Percentiles rank a stretch among this genome's conserved stretches.
phyloP scores from a whole-genome alignment of 192 early-diverging fungal species.

The Borealophlyctis nickersoniae region DNA sequence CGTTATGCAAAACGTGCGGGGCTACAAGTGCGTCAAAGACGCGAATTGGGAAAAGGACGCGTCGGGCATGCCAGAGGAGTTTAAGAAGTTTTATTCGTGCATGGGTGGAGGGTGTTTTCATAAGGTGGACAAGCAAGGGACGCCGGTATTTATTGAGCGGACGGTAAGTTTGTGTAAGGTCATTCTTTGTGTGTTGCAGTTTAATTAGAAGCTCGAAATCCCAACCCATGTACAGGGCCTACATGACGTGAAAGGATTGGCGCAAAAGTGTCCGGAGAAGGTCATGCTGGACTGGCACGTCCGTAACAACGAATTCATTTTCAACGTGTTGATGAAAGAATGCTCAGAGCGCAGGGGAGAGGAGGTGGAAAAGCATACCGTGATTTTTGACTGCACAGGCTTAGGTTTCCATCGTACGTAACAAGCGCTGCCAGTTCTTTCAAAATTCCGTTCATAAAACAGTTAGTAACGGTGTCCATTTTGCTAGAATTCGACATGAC shows the following conservation, averaged over 20 bases:
- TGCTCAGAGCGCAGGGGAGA: slow-evolving; percentile 19
- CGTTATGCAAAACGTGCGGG: slow-evolving; percentile 24
- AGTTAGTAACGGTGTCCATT: not conserved
- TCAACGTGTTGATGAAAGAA: slow-evolving; percentile 36
- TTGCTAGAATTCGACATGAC: slow-evolving; percentile 35
- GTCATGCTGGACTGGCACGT: slow-evolving; percentile 31
- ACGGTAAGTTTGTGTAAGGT: slow-evolving; percentile 11
- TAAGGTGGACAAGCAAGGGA: slow-evolving; percentile 36
- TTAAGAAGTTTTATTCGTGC: slow-evolving; percentile 24
- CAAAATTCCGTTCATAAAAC: not conserved
- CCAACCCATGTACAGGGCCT: slow-evolving; percentile 11
- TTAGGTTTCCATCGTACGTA: slow-evolving; percentile 14
- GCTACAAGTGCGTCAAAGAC: slow-evolving; percentile 24
- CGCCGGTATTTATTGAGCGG: slow-evolving; percentile 33
- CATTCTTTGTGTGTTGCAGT: slow-evolving; percentile 1
- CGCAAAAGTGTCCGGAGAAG: slow-evolving; percentile 16
- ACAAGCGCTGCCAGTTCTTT: not conserved
- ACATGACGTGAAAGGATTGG: slow-evolving; percentile 29
- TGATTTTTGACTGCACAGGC: slow-evolving; percentile 38
- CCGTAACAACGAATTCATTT: slow-evolving; percentile 31
- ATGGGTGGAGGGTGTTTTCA: slow-evolving; percentile 39
- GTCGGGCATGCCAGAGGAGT: slow-evolving; percentile 24
- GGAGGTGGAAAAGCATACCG: slow-evolving; percentile 31
- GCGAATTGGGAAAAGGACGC: slow-evolving; percentile 23
- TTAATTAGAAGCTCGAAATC: no score